These are phyloP conservation scores for Sextonia rubra DNA, from an alignment of 164 flowering plant genomes.

Conservation along the genomic window DNA sequence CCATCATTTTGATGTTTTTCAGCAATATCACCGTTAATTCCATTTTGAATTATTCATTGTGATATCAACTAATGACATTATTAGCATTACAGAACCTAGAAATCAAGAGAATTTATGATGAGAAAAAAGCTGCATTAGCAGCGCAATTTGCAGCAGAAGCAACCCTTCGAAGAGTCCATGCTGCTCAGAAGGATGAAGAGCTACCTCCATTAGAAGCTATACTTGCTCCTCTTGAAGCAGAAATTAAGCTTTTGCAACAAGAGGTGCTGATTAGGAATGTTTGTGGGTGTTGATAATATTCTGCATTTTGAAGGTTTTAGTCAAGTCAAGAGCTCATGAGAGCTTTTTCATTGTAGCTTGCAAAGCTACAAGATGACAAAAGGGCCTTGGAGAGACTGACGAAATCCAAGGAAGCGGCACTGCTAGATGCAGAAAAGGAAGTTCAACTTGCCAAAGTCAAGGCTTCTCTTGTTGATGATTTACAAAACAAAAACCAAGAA, in stretches of 20 bases:
- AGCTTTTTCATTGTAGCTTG: neutral
- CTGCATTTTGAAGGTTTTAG: neutral
- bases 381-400: constrained; percentile 12
- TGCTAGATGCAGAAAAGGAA: constrained; percentile 18
- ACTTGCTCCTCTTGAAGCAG: constrained; percentile 20
- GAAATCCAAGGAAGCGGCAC: constrained; percentile 18
- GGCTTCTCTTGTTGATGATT: constrained; percentile 24
- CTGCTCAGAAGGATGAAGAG: constrained; percentile 23
- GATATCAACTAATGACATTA: neutral
- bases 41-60: neutral
- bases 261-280: constrained; percentile 11
- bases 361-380: constrained; percentile 16
- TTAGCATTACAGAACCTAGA: constrained; percentile 17
- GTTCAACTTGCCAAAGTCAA: constrained; percentile 17
- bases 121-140: constrained; percentile 15
- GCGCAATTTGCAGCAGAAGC: constrained; percentile 21
- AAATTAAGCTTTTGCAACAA: constrained; percentile 13
- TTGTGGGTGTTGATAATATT: neutral
- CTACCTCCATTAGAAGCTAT: constrained; percentile 21
- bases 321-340: too few relatives aligned
- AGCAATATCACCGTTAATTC: neutral
- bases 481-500: constrained; percentile 25
- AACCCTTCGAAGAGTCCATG: constrained; percentile 23
- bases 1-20: neutral
- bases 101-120: constrained; percentile 18